Base-by-base conservation (phyloP, 495 filamentous ascomycete genomes). In the Parathielavia hyrcaniae region DNA sequence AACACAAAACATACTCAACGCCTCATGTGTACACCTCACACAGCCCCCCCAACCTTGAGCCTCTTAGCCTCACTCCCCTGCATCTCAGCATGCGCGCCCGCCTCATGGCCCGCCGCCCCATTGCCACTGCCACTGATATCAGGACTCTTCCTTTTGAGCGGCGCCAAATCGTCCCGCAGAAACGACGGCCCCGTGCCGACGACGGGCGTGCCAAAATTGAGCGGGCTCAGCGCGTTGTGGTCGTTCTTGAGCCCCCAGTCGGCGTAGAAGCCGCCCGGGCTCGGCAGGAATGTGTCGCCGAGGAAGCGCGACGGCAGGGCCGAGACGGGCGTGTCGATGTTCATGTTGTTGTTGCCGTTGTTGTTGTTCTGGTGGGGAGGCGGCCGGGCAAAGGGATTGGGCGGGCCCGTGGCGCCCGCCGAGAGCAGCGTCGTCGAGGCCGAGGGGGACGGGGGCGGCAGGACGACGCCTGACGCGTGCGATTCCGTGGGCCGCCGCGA, bases 251-350 rank as follows among this genome's bases (percentile, higher is more conserved):
- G 72, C 55, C 85, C 83, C 93, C 91, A 97, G 60, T 96, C 91
- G 0, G 89, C 84, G 70, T 95, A 97, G 73, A 97, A 97, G 59
- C 81, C 87, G 53, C 84, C 90, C 3, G 93, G 93, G 43, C 86
- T 90, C 1, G 93, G 91, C 20, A 97, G 78, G 34, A 95, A 82
- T 9, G 87, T 86, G 62, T 89, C 86, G 30, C 84, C 86, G 45
- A 96, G 84, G 69, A 97, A 97, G 23, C 91, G 82, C 49, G 88
- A 93, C 2, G 93, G 93, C 9, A 98, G 78, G 4, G 93, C 92
- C n/a, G 92, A 97, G n/a, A 96, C 91, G 0, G 93, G 93, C 5
- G 93, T 97, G 64, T 97, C 91, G 59, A 91, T 91, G 61, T 89
- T 86, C 68, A 87, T 88, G 55, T 75, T 81, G 54, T 77, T 84